A percentile compares a stretch with the other conserved stretches of the same genome.
These are phyloP conservation scores for Mycena kentingensis DNA, from an alignment of 768 basidiomycete species.

Conservation along the genomic window DNA sequence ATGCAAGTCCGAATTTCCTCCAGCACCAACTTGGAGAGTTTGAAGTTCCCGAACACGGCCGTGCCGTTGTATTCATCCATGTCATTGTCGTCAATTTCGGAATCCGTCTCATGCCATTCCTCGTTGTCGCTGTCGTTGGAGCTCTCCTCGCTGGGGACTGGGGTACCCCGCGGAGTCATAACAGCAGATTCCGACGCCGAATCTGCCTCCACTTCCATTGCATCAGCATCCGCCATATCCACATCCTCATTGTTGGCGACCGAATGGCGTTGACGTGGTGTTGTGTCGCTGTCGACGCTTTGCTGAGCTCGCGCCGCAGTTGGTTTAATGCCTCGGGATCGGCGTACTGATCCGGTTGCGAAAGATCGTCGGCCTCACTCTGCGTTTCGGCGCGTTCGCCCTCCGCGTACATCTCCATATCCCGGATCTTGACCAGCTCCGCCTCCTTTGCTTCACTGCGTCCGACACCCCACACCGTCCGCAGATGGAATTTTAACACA, in stretches of 20 bases:
- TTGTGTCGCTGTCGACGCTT: too few relatives aligned
- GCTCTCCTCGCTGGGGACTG: too few relatives aligned
- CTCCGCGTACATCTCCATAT: constrained; percentile 16
- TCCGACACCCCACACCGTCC: constrained; percentile 20
- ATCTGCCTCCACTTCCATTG: too few relatives aligned
- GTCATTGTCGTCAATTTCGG: neutral
- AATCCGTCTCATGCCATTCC: neutral
- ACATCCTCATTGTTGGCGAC: too few relatives aligned
- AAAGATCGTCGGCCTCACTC: neutral
- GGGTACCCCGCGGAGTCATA: too few relatives aligned
- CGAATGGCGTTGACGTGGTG: too few relatives aligned
- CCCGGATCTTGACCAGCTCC: constrained; percentile 1
- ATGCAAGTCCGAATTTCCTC: neutral
- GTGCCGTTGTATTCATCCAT: neutral
- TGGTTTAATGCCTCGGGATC: too few relatives aligned
- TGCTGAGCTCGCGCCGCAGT: too few relatives aligned
- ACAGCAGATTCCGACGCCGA: too few relatives aligned
- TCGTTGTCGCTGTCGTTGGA: too few relatives aligned
- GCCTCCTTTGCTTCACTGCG: constrained; percentile 6
- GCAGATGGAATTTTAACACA: constrained; percentile 14
- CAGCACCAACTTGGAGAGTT: neutral
- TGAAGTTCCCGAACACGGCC: neutral
- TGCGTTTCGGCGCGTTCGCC: constrained; percentile 16
- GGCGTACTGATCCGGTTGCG: too few relatives aligned
- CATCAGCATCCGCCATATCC: too few relatives aligned